These are phyloP conservation scores for Uronychia setigera DNA, from an alignment of 73 alveolate genomes.

Conservation along the genomic window DNA sequence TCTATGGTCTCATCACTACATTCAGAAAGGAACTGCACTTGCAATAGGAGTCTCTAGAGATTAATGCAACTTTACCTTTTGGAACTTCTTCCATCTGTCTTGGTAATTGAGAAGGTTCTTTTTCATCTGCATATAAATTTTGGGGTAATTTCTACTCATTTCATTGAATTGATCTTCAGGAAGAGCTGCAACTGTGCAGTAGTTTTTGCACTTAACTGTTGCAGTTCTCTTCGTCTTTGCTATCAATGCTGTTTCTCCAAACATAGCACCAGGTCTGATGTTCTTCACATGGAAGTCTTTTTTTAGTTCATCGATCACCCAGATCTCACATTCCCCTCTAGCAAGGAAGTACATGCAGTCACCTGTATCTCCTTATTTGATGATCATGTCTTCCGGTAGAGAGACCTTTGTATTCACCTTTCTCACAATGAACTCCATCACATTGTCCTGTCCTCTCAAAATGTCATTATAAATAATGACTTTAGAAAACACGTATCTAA, in stretches of 20 bases:
- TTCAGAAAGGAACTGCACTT: background rate
- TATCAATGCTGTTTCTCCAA: background rate
- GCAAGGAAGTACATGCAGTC: background rate
- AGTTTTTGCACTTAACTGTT: constrained; percentile 1
- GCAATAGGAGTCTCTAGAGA: background rate
- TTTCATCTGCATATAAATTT: background rate
- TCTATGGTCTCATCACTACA: background rate
- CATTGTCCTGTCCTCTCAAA: constrained; percentile 12
- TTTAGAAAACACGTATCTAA: constrained; percentile 20
- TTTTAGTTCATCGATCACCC: background rate
- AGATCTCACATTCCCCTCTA: background rate
- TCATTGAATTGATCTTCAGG: background rate
- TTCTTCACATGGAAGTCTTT: background rate
- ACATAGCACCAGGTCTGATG: background rate
- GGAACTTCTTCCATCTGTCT: constrained; percentile 29
- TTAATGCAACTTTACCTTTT: background rate
- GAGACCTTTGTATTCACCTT: background rate
- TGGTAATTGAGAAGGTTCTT: background rate
- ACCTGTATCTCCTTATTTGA: background rate
- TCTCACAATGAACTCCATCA: constrained; percentile 35
- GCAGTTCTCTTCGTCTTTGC: constrained; percentile 3
- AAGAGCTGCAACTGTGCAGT: constrained; percentile 7
- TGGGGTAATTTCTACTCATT: background rate
- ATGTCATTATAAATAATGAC: constrained; percentile 33
- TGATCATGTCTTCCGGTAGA: constrained; percentile 7